Evolutionary conservation across 2,329 filamentous ascomycete genomes (phyloP).

Genomic region (Beauveria medogensis): DNA sequence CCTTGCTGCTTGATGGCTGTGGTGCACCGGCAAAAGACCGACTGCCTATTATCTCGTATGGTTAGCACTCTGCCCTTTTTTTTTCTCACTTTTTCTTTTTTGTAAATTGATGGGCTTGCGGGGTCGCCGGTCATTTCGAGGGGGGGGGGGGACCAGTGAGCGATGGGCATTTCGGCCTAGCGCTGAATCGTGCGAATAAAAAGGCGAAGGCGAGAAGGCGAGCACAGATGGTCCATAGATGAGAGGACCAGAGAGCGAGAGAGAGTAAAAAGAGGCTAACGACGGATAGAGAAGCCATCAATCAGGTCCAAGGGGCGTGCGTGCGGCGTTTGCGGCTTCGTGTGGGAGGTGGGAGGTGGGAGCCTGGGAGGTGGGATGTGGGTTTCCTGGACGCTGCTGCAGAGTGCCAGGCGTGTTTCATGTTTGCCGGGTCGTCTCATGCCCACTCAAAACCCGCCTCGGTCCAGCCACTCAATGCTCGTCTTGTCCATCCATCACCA

Average conservation of each 20-base stretch:
- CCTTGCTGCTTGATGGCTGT: too few species aligned
- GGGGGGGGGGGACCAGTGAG: conserved; percentile 2
- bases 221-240: too few species aligned
- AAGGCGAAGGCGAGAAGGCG: too few species aligned
- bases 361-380: not conserved
- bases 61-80: too few species aligned
- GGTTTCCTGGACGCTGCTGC: not conserved
- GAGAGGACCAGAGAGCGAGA: too few species aligned
- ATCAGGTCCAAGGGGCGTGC: not conserved
- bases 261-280: too few species aligned
- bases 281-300: too few species aligned
- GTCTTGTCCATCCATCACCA: not conserved
- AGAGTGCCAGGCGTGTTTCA: conserved; percentile 16
- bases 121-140: not conserved
- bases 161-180: not conserved
- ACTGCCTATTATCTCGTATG: too few species aligned
- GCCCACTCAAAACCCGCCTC: conserved; percentile 8
- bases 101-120: not conserved
- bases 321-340: not conserved
- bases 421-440: conserved; percentile 11
- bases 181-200: not conserved
- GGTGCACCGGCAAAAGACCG: too few species aligned
- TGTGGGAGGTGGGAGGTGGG: not conserved
- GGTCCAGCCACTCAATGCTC: not conserved
- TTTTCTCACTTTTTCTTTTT: too few species aligned